Conservation (phyloP, 495 filamentous ascomycete genomes). For the Pyrenula massariospora region DNA sequence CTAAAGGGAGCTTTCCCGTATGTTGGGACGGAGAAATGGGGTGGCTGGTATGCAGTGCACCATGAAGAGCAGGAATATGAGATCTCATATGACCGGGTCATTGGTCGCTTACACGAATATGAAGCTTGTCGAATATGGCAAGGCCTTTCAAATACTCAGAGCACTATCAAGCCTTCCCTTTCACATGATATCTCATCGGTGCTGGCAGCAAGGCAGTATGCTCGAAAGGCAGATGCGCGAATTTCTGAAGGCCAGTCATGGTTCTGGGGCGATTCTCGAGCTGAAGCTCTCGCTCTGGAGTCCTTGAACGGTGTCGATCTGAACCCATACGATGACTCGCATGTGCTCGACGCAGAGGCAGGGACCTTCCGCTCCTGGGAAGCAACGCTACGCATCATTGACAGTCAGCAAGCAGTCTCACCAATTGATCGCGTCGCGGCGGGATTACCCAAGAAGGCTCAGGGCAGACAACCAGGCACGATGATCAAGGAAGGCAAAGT, state of each 20-base stretch:
- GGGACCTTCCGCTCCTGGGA: constrained; percentile 23
- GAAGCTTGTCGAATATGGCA: constrained; percentile 35
- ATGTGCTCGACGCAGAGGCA: constrained; percentile 14
- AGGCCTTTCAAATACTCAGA: constrained; percentile 2
- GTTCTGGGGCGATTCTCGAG: constrained; percentile 46
- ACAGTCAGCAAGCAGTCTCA: constrained; percentile 23
- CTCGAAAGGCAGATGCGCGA: constrained; percentile 28
- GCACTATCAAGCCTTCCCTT: constrained; percentile 7
- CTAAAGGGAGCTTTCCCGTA: constrained; percentile 22
- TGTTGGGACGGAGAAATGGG: constrained; percentile 29
- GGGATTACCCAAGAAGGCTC: not conserved
- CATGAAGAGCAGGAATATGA: constrained; percentile 20
- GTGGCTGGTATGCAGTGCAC: constrained; percentile 35
- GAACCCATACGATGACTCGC: constrained; percentile 24
- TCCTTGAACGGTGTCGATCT: constrained; percentile 39
- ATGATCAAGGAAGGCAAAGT: not conserved
- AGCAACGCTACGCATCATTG: constrained; percentile 28
- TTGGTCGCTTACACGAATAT: constrained; percentile 43
- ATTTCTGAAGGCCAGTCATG: constrained; percentile 30
- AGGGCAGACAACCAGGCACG: not conserved
- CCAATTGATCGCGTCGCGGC: not conserved
- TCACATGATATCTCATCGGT: constrained; percentile 24
- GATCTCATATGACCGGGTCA: constrained; percentile 35
- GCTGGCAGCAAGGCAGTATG: constrained; percentile 27
- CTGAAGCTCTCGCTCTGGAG: constrained; percentile 40